Evolutionary conservation across 306 rosid species (phyloP).

Genomic region (Lagenaria siceraria): DNA sequence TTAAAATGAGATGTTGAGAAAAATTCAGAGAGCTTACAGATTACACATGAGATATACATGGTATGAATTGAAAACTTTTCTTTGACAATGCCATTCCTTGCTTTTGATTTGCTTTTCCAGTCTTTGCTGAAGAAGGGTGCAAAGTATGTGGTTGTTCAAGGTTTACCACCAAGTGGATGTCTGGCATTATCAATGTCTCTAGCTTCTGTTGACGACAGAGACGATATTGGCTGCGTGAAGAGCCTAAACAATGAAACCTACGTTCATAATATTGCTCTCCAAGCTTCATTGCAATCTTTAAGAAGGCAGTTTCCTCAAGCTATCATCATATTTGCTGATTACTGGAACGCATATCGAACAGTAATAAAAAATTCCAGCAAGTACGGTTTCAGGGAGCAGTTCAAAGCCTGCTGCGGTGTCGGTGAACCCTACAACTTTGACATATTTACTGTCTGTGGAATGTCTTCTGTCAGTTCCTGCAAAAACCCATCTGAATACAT

Average conservation of each 20-base stretch:
- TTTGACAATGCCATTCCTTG: background rate
- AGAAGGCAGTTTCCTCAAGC: conserved; percentile 54
- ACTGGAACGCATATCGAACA: conserved; percentile 49
- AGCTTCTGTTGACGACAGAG: conserved; percentile 48
- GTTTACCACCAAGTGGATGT: conserved; percentile 66
- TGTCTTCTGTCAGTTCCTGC: conserved; percentile 36
- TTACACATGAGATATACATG: background rate
- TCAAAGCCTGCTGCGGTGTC: conserved; percentile 67
- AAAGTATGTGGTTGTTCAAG: conserved; percentile 68
- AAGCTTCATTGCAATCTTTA: conserved; percentile 32
- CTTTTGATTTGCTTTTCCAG: conserved; percentile 26
- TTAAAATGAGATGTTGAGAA: background rate
- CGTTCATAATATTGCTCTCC: conserved; percentile 40
- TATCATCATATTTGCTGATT: conserved; percentile 58
- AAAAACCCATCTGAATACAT: conserved; percentile 47
- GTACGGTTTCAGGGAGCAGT: conserved; percentile 48
- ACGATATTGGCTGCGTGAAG: conserved; percentile 64
- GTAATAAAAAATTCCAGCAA: conserved; percentile 43
- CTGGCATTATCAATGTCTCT: conserved; percentile 54
- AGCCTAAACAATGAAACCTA: conserved; percentile 47
- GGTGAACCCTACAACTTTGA: conserved; percentile 53
- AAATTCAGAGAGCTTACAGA: background rate
- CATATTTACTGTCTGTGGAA: conserved; percentile 47
- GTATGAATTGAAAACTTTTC: background rate
- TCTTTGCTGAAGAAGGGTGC: conserved; percentile 68